Percentiles rank a stretch among this genome's conserved stretches.
Evolutionary conservation across 352 stramenopile genomes (phyloP).

Genomic region (Pythium aphanidermatum): DNA sequence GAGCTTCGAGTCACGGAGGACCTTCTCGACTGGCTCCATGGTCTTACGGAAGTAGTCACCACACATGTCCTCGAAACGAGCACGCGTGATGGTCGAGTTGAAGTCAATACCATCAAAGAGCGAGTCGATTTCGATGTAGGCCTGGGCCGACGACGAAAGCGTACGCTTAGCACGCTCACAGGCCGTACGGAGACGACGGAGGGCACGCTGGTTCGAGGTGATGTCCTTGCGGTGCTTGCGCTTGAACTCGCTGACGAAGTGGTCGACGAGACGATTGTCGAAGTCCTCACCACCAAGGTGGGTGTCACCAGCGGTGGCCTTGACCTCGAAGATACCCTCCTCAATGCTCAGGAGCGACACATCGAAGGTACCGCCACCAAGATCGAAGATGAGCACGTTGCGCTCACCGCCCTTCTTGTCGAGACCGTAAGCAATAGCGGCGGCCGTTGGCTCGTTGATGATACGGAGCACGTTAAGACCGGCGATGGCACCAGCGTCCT

Average conservation of each 20-base stretch:
- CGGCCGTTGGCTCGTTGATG: slow-evolving; percentile 92
- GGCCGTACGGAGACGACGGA: slow-evolving; percentile 86
- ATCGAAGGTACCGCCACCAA: slow-evolving; percentile 93
- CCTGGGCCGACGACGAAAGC: slow-evolving; percentile 88
- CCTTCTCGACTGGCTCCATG: slow-evolving; percentile 84
- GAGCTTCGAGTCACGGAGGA: slow-evolving; percentile 82
- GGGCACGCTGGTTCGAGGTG: slow-evolving; percentile 73
- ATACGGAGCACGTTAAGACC: slow-evolving; percentile 28
- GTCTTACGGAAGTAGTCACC: slow-evolving; percentile 85
- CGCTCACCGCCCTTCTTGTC: slow-evolving; percentile 92
- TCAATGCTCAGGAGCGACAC: slow-evolving; percentile 92
- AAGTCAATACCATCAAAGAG: slow-evolving; percentile 95
- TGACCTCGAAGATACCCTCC: slow-evolving; percentile 95
- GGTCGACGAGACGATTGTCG: slow-evolving; percentile 91
- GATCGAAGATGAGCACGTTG: slow-evolving; percentile 96
- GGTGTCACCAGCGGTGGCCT: slow-evolving; percentile 91
- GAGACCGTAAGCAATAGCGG: slow-evolving; percentile 92
- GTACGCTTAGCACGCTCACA: slow-evolving; percentile 94
- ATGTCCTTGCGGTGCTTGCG: slow-evolving; percentile 84
- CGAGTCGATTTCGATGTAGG: slow-evolving; percentile 92
- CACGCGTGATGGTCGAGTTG: slow-evolving; percentile 84
- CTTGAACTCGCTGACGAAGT: slow-evolving; percentile 91
- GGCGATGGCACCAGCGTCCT: slow-evolving; percentile 13
- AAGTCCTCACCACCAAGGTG: slow-evolving; percentile 92
- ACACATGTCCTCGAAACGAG: slow-evolving; percentile 90